Base-by-base conservation (phyloP, 345 rosid genomes). In the Chamaenerion angustifolium region DNA sequence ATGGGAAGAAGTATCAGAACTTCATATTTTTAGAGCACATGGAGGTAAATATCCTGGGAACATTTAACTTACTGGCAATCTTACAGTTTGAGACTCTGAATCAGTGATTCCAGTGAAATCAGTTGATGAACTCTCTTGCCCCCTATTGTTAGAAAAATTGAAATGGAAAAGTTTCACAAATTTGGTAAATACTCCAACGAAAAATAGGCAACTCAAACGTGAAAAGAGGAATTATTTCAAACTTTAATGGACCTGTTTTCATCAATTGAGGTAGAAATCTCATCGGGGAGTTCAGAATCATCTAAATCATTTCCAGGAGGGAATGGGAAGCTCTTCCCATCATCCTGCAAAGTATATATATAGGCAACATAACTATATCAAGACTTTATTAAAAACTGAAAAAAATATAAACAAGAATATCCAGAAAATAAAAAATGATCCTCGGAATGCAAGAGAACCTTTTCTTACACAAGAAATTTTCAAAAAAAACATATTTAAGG, bases 161-260 rank as follows among this genome's bases (percentile, higher is more conserved):
- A 23, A 23, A 23, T 23, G 27, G 27, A 5, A 31, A 31, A 31
- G 37, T 1, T 31, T 31, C 37, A 31, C 37, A 31, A 31, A 31
- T 31, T 31, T 31, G 10, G 8, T 31, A 31, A 31, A 31, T 31
- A 31, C 10, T 31, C 37, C 37, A 31, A 35, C 12, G 10, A 17
- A 42, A 14, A 55, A 55, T 11, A 44, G 6, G 10, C 4, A 14
- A 25, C 11, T 17, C 44, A 27, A 12, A 16, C 15, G 8, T 21
- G 40, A n/a, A 45, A 45, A 14, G 37, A 31, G 37, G 37, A 31
- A 31, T 31, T 31, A 19, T 14, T 31, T 31, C 3, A 52, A 40
- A 16, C 18, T 54, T 16, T 18, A 18, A 7, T 12, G 27, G 6
- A 88, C 97, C 89, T 89, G 75, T 50, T 78, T 66, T 57, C 79